Conservation (phyloP, 495 filamentous ascomycete species). For the Xeromyces bisporus region DNA sequence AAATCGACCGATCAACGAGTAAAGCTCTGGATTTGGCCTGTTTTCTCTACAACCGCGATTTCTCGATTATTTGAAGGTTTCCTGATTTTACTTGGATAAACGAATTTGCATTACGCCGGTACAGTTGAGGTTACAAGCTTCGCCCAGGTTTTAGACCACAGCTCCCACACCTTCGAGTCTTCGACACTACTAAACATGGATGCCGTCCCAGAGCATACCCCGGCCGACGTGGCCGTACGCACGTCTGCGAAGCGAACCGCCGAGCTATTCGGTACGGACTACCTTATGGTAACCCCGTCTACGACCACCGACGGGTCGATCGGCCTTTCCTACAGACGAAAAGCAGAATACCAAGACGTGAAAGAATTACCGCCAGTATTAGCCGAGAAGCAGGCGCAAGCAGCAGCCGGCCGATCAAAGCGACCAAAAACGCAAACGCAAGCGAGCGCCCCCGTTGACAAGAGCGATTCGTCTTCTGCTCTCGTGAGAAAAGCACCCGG, state of each 20-base stretch:
- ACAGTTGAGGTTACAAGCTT: too few species aligned
- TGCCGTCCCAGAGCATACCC: constrained; percentile 12
- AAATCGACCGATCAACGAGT: too few species aligned
- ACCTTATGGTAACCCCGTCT: constrained; percentile 34
- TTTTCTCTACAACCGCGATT: too few species aligned
- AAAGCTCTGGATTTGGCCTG: too few species aligned
- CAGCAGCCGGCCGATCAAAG: constrained; percentile 39
- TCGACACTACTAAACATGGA: constrained; percentile 15
- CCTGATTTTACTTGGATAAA: too few species aligned
- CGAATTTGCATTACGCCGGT: too few species aligned
- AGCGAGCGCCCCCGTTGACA: constrained; percentile 12
- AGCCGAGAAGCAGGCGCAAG: constrained; percentile 65
- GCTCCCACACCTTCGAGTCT: neutral
- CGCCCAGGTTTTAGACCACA: too few species aligned
- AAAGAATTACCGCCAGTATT: constrained; percentile 68
- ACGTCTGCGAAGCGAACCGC: constrained; percentile 52
- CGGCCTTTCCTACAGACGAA: constrained; percentile 42
- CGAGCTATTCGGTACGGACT: constrained; percentile 43
- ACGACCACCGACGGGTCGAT: constrained; percentile 24
- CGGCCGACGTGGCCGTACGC: constrained; percentile 31
- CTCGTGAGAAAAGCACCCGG: constrained; percentile 24
- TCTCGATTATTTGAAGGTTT: too few species aligned
- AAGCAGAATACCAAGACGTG: constrained; percentile 68
- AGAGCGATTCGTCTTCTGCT: constrained; percentile 26
- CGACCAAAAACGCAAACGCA: constrained; percentile 30